These are phyloP conservation scores for Sextonia rubra DNA, from an alignment of 164 flowering plant genomes.

Conservation along the genomic window DNA sequence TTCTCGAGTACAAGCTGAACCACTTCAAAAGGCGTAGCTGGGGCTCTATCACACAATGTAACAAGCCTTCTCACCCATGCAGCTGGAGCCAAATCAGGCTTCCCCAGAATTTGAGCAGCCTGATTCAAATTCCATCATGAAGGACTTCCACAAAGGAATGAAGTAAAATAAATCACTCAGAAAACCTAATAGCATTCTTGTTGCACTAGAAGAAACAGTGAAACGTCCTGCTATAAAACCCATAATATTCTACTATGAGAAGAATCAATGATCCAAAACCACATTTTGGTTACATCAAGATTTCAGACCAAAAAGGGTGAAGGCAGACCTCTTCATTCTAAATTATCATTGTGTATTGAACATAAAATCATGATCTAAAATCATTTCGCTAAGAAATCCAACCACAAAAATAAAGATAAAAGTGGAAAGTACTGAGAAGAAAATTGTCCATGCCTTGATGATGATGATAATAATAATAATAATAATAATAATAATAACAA, in stretches of 20 bases:
- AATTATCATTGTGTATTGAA: neutral
- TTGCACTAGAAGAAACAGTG: neutral
- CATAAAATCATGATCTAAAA: neutral
- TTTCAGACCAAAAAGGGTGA: neutral
- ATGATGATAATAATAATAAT: too few relatives aligned
- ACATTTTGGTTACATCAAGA: neutral
- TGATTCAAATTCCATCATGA: slow-evolving; percentile 19
- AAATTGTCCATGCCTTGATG: neutral
- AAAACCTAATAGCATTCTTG: neutral
- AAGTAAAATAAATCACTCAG: neutral
- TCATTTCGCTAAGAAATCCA: neutral
- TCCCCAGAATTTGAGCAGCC: slow-evolving; percentile 93
- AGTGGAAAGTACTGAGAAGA: neutral
- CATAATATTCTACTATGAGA: neutral
- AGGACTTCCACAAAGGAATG: neutral
- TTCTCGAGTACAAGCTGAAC: slow-evolving; percentile 57
- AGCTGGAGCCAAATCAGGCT: slow-evolving; percentile 95
- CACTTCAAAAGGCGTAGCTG: slow-evolving; percentile 64
- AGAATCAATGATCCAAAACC: neutral
- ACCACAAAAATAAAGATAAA: neutral
- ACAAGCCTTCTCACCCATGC: slow-evolving; percentile 97
- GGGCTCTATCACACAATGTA: slow-evolving; percentile 87
- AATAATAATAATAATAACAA: too few relatives aligned
- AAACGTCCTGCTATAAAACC: neutral
- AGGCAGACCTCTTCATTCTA: neutral